phyloP scores from a whole-genome alignment of 495 filamentous ascomycete genomes.

The Lichina pygmaea region DNA sequence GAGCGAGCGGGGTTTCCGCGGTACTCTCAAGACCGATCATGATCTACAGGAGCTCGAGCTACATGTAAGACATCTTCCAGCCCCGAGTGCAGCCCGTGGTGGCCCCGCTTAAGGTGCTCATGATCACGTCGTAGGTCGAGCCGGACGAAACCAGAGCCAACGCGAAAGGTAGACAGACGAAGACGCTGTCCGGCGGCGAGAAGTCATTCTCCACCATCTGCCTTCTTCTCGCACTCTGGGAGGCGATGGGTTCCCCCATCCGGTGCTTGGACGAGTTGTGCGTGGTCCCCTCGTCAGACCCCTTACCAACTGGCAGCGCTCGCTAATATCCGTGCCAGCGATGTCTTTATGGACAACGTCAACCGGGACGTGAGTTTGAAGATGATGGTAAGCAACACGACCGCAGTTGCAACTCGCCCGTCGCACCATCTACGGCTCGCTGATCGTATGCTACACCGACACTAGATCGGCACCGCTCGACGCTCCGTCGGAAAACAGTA shows the following conservation, averaged over 20 bases:
- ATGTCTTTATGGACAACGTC: conserved; percentile 97
- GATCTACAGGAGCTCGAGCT: conserved; percentile 43
- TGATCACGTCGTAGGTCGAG: conserved; percentile 21
- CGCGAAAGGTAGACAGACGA: conserved; percentile 48
- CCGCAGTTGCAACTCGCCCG: no score
- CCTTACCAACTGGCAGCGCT: neutral
- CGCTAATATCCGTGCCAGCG: conserved; percentile 16
- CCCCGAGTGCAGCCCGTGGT: no score
- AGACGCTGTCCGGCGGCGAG: conserved; percentile 82
- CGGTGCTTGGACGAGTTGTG: conserved; percentile 90
- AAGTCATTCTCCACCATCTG: conserved; percentile 96
- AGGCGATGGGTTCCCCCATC: conserved; percentile 89
- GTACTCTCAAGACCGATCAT: conserved; percentile 56
- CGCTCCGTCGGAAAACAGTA: conserved; percentile 74
- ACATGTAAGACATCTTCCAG: conserved; percentile 20
- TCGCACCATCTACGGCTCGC: neutral
- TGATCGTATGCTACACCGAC: neutral
- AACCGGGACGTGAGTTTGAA: conserved; percentile 83
- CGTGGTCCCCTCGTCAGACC: conserved; percentile 6
- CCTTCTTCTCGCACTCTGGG: conserved; percentile 76
- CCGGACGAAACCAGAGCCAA: conserved; percentile 48
- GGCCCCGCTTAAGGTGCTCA: neutral
- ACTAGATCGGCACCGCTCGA: conserved; percentile 58
- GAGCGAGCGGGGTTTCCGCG: conserved; percentile 68
- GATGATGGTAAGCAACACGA: conserved; percentile 43